Percentiles rank a stretch among this genome's conserved stretches.
phyloP scores from a whole-genome alignment of 148 eudicot genomes.

The Bassia scoparia region DNA sequence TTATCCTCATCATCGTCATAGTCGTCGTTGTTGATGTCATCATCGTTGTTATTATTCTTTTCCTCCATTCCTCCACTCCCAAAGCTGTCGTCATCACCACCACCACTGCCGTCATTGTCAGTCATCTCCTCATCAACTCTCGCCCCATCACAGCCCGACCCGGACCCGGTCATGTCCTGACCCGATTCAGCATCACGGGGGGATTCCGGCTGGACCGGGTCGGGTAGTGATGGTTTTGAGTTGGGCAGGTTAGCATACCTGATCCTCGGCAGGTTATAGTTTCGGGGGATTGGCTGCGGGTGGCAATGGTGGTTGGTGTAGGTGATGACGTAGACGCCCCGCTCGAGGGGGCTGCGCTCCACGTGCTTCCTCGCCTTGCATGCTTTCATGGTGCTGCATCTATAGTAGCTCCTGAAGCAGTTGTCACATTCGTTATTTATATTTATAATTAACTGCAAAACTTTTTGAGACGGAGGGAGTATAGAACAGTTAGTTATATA shows the following conservation, averaged over 20 bases:
- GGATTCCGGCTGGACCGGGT: not conserved
- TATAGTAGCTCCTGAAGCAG: slow-evolving; percentile 60
- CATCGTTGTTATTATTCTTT: too few relatives aligned
- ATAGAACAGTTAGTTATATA: not conserved
- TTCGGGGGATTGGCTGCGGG: slow-evolving; percentile 40
- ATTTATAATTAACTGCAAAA: not conserved
- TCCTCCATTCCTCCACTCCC: slow-evolving; percentile 6
- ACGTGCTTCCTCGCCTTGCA: slow-evolving; percentile 81
- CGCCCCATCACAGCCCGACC: not conserved
- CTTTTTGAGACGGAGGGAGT: not conserved
- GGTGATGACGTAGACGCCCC: slow-evolving; percentile 44
- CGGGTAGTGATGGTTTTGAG: too few relatives aligned
- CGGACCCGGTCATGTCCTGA: not conserved
- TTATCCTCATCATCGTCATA: too few relatives aligned
- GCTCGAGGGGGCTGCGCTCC: slow-evolving; percentile 53
- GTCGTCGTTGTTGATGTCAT: too few relatives aligned
- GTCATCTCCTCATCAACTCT: not conserved
- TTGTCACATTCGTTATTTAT: not conserved
- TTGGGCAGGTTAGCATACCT: too few relatives aligned
- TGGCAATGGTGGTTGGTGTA: slow-evolving; percentile 59
- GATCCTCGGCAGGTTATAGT: not conserved
- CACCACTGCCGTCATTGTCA: not conserved
- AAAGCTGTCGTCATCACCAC: slow-evolving; percentile 1
- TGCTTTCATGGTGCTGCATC: slow-evolving; percentile 63
- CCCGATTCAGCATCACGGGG: not conserved